Percentiles rank a stretch among this genome's conserved stretches.
Conservation (phyloP, 176 grass and related monocot species). For the Olyra latifolia region DNA sequence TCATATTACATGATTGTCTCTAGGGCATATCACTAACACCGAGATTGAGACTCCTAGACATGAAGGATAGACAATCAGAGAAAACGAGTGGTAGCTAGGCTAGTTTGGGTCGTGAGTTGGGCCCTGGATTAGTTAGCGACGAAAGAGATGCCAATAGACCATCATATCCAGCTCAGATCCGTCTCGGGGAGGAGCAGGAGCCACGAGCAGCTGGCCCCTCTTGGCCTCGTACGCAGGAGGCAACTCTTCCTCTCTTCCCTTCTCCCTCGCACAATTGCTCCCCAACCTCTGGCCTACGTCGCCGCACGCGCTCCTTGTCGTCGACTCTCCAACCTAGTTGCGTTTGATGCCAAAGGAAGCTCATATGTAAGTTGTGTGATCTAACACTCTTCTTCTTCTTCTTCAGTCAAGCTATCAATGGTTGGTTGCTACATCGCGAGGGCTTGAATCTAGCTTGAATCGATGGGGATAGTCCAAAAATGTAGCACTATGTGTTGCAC, state of each 20-base stretch:
- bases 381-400: background rate
- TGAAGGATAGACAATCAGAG: too few species aligned
- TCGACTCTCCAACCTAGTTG: background rate
- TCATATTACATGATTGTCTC: too few species aligned
- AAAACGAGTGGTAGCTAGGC: too few species aligned
- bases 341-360: background rate
- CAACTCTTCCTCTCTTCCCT: background rate
- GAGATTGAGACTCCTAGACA: too few species aligned
- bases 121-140: constrained; percentile 3
- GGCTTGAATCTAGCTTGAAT: too few species aligned
- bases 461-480: background rate
- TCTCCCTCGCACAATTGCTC: background rate
- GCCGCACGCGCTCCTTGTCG: background rate
- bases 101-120: background rate
- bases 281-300: background rate
- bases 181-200: background rate
- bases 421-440: background rate
- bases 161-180: constrained; percentile 36
- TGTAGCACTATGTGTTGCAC: background rate
- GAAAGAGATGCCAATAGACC: background rate
- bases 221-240: background rate
- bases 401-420: background rate
- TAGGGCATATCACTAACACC: too few species aligned
- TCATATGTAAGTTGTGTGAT: background rate
- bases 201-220: background rate